A percentile compares a stretch with the other conserved stretches of the same genome.
These are phyloP conservation scores for Puccinia horiana DNA, from an alignment of 1,284 basidiomycete genomes.

Conservation along the genomic window DNA sequence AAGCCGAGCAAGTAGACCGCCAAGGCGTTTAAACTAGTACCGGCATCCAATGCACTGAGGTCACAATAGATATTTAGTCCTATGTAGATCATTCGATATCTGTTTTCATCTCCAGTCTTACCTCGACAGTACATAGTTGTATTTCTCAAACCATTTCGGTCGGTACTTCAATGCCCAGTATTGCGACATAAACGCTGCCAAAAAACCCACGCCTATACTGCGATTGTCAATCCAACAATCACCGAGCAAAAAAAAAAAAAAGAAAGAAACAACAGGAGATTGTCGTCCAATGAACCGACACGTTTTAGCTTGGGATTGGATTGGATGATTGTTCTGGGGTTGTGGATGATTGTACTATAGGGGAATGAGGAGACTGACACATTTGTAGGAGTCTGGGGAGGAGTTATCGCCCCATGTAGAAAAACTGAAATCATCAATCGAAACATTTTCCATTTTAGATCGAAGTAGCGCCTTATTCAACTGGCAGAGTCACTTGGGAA, in stretches of 20 bases:
- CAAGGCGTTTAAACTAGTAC: constrained; percentile 55
- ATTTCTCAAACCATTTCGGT: constrained; percentile 56
- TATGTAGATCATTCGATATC: constrained; percentile 16
- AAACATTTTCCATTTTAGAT: not conserved
- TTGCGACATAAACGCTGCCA: constrained; percentile 54
- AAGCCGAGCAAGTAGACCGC: constrained; percentile 54
- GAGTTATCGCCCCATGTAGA: constrained; percentile 51
- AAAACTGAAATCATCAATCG: constrained; percentile 30
- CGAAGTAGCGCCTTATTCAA: not conserved
- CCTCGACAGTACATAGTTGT: constrained; percentile 49
- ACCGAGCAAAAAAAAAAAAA: not conserved
- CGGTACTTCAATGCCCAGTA: constrained; percentile 54
- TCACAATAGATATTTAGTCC: constrained; percentile 22
- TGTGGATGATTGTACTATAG: not conserved
- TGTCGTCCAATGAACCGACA: not conserved
- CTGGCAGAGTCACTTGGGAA: not conserved
- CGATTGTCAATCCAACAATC: not conserved
- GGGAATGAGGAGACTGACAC: constrained; percentile 44
- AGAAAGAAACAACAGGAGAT: not conserved
- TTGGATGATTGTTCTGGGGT: not conserved
- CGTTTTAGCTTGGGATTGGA: not conserved
- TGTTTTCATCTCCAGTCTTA: not conserved
- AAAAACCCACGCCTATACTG: constrained; percentile 54
- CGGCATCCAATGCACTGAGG: constrained; percentile 54
- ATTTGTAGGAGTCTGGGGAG: constrained; percentile 56